Evolutionary conservation across 805 yeast genomes (phyloP).

Genomic region (Sugiyamaella qingdaonensis): DNA sequence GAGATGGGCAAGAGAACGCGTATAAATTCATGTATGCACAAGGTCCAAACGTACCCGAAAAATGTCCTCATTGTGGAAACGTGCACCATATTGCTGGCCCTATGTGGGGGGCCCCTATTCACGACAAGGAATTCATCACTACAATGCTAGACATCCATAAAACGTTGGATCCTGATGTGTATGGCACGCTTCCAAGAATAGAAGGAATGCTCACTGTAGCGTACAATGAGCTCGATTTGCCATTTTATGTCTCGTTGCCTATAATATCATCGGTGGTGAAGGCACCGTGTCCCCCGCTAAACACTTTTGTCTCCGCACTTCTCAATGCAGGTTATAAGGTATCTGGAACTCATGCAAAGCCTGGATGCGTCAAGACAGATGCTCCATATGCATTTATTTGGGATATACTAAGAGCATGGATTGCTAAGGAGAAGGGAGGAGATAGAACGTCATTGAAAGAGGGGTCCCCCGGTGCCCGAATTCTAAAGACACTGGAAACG

Average conservation of each 20-base stretch:
- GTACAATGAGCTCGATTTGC: slow-evolving; percentile 57
- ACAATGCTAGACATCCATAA: slow-evolving; percentile 55
- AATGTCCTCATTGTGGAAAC: slow-evolving; percentile 67
- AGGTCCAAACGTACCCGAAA: slow-evolving; percentile 51
- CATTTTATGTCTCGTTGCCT: slow-evolving; percentile 82
- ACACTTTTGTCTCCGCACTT: slow-evolving; percentile 67
- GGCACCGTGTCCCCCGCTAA: slow-evolving; percentile 78
- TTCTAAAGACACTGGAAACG: slow-evolving; percentile 27
- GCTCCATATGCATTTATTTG: slow-evolving; percentile 83
- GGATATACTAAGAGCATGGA: slow-evolving; percentile 66
- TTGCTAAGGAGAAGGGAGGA: slow-evolving; percentile 35
- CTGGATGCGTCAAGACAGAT: slow-evolving; percentile 81
- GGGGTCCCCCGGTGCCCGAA: slow-evolving; percentile 31
- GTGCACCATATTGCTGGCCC: slow-evolving; percentile 87
- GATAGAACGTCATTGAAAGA: slow-evolving; percentile 25
- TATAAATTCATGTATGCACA: slow-evolving; percentile 49
- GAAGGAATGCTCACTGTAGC: slow-evolving; percentile 93
- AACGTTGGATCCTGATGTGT: slow-evolving; percentile 49
- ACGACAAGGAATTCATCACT: slow-evolving; percentile 61
- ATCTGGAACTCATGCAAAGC: slow-evolving; percentile 84
- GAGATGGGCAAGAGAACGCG: slow-evolving; percentile 7
- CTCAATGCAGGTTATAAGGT: slow-evolving; percentile 80
- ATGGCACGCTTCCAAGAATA: slow-evolving; percentile 78
- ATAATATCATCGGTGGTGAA: slow-evolving; percentile 69
- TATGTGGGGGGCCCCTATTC: slow-evolving; percentile 87